Evolutionary conservation across 2,329 filamentous ascomycete genomes (phyloP), one percentile per base, ranked within the genome.

Genomic region (Calonectria hongkongensis): DNA sequence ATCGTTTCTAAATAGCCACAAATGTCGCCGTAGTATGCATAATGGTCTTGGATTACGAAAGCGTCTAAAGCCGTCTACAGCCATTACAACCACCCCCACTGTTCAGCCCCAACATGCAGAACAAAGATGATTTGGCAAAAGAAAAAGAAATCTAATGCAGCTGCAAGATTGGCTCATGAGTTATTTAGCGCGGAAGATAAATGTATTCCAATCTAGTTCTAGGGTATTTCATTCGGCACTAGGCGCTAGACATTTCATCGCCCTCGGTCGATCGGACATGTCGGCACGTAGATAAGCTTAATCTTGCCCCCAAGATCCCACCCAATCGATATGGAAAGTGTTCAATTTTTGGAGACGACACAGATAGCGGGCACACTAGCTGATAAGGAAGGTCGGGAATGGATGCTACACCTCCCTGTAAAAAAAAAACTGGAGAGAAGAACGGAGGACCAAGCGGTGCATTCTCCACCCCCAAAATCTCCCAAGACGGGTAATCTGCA

Each of bases 1-100:
- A 10, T 36, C 12, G 12, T 36, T 3, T 3, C 10, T 3, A 36
- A 36, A 36, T 3, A 36, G 12, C 10, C 7, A 13, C 33, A 12
- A 36, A 12, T 6, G 10, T 36, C 3, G 18, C 41, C 8, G 10
- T 43, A 4, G 41, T 18, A 8, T n/a, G 4, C 3, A n/a, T 43
- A 12, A 16, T 12, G 10, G 39, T 6, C 39, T 18, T 6, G n/a
- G 43, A 47, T 21, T 47, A n/a, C 8, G n/a, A 21, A 25, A 18
- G 43, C 54, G 54, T 58, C 54, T 58, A 58, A 27, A 41, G 33
- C 54, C 54, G 54, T 58, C 54, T 58, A 15, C 54, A 58, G n/a
- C 54, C 54, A 36, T 21, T 4, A 27, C 2, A 41, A 15, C 3
- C 36, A 58, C 54, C 54, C 54, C 54, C 33, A 58, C 30, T 58